Conservation (phyloP, 305 asterid genomes). For the Fraxinus angustifolia region DNA sequence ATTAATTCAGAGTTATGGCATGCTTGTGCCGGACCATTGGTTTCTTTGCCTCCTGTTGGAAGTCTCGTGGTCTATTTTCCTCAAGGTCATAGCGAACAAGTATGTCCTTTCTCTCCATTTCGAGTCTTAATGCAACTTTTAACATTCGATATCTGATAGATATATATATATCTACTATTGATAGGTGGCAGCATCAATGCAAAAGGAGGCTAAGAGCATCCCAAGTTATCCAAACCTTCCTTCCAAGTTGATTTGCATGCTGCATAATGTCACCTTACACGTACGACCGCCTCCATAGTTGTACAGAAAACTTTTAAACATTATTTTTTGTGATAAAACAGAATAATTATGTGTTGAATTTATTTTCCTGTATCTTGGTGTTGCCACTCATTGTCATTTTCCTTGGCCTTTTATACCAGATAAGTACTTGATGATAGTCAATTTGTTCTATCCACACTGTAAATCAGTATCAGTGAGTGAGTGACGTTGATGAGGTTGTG, state of each 20-base stretch:
- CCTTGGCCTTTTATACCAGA: neutral
- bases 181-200: constrained; percentile 98
- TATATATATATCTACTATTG: neutral
- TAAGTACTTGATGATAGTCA: neutral
- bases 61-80: constrained; percentile 94
- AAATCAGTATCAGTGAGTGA: neutral
- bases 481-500: neutral
- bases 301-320: neutral
- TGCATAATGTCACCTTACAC: constrained; percentile 85
- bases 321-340: neutral
- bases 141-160: neutral
- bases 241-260: constrained; percentile 85
- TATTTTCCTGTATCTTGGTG: neutral
- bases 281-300: constrained; percentile 36
- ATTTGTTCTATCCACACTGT: neutral
- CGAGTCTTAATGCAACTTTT: constrained; percentile 6
- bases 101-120: constrained; percentile 24
- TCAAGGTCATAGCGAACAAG: constrained; percentile 99
- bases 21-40: constrained; percentile 98
- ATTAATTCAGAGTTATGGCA: constrained; percentile 97
- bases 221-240: constrained; percentile 97
- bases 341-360: neutral
- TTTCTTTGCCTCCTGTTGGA: constrained; percentile 85
- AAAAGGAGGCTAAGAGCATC: constrained; percentile 75
- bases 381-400: neutral